Conservation (phyloP, 768 basidiomycete genomes). For the Suillus subluteus region DNA sequence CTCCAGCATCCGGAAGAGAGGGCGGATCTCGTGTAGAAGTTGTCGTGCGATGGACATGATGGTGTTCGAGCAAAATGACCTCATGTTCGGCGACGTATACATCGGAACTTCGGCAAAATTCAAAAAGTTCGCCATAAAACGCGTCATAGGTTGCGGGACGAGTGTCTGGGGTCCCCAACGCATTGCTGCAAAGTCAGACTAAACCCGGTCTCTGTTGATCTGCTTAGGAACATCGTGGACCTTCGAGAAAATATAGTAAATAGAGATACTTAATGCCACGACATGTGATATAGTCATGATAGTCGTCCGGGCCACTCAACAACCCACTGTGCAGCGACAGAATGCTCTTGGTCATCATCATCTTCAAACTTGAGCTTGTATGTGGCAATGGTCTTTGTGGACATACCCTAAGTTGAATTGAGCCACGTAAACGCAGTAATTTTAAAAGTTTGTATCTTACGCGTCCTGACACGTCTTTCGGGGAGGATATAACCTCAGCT, state of each 20-base stretch:
- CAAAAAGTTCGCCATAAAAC: neutral
- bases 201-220: neutral
- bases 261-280: constrained; percentile 11
- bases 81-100: neutral
- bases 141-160: neutral
- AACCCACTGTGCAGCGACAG: constrained; percentile 77
- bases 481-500: constrained; percentile 79
- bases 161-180: neutral
- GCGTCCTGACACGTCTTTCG: constrained; percentile 45
- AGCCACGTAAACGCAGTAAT: constrained; percentile 1
- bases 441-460: constrained; percentile 32
- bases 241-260: constrained; percentile 21
- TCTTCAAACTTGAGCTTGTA: constrained; percentile 90
- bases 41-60: constrained; percentile 70
- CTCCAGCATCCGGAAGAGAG: constrained; percentile 76
- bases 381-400: constrained; percentile 53
- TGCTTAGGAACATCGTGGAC: constrained; percentile 9
- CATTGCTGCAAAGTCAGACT: neutral
- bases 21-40: constrained; percentile 70
- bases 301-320: constrained; percentile 71
- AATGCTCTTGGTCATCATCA: constrained; percentile 82
- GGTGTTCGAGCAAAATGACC: neutral
- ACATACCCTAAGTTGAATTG: constrained; percentile 26
- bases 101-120: neutral
- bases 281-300: constrained; percentile 15